Evolutionary conservation across 192 early-diverging fungal genomes (phyloP).

Genomic region (Podochytrium sp.): DNA sequence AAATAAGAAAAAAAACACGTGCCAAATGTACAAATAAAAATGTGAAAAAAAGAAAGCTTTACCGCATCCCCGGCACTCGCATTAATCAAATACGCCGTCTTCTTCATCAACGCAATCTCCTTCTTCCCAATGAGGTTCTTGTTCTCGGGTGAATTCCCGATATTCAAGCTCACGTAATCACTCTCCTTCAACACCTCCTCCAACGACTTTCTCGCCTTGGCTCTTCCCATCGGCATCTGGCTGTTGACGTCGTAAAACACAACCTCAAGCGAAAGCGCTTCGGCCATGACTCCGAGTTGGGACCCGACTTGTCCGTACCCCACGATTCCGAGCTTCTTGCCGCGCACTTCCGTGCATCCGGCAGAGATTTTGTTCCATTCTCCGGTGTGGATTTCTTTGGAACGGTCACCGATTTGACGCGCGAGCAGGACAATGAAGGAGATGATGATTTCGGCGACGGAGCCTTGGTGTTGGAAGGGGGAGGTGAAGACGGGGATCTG

Average conservation of each 20-base stretch:
- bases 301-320: conserved; percentile 56
- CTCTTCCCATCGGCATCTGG: conserved; percentile 52
- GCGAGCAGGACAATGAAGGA: conserved; percentile 48
- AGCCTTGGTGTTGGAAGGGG: conserved; percentile 50
- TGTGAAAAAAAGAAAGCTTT: conserved; percentile 1
- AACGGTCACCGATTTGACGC: conserved; percentile 52
- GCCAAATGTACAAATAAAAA: too few species aligned
- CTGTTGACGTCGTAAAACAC: conserved; percentile 52
- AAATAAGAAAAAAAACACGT: too few species aligned
- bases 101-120: conserved; percentile 55
- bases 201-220: conserved; percentile 34
- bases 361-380: conserved; percentile 57
- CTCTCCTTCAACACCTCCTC: conserved; percentile 44
- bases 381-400: conserved; percentile 47
- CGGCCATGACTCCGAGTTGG: conserved; percentile 54
- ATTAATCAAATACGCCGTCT: conserved; percentile 50
- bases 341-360: conserved; percentile 53
- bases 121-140: conserved; percentile 47
- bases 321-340: conserved; percentile 57
- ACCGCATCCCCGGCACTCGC: conserved; percentile 44
- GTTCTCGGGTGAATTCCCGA: conserved; percentile 44
- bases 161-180: conserved; percentile 51
- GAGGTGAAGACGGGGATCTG: conserved; percentile 54
- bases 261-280: conserved; percentile 49
- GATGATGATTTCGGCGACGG: conserved; percentile 51